Evolutionary conservation across 441 rosid genomes (phyloP).

Genomic region (Jatropha multifida): DNA sequence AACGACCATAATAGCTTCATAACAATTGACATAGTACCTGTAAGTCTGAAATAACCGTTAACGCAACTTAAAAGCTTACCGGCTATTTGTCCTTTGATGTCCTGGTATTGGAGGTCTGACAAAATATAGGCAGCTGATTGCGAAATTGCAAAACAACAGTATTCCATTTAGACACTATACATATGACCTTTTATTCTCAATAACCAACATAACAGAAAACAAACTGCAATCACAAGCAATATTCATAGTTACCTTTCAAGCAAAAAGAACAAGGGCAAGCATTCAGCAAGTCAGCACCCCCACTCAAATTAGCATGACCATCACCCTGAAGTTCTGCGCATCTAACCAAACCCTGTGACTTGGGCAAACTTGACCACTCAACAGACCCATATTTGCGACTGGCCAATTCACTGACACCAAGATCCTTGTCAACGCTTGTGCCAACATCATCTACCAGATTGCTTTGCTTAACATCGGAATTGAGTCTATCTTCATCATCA

Average conservation of each 20-base stretch:
- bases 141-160: slow-evolving; percentile 20
- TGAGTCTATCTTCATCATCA: slow-evolving; percentile 31
- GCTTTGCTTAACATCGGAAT: slow-evolving; percentile 28
- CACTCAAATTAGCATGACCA: slow-evolving; percentile 34
- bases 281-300: slow-evolving; percentile 47
- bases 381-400: slow-evolving; percentile 32
- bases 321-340: slow-evolving; percentile 41
- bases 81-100: slow-evolving; percentile 74
- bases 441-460: slow-evolving; percentile 23
- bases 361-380: slow-evolving; percentile 47
- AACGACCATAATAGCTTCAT: neutral
- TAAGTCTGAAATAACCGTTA: slow-evolving; percentile 8
- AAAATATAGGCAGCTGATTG: slow-evolving; percentile 84
- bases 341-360: slow-evolving; percentile 45
- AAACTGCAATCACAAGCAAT: slow-evolving; percentile 4
- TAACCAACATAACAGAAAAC: slow-evolving; percentile 8
- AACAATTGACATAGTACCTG: neutral
- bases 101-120: slow-evolving; percentile 96
- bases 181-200: slow-evolving; percentile 7
- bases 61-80: slow-evolving; percentile 42
- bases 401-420: slow-evolving; percentile 29
- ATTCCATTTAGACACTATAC: slow-evolving; percentile 11
- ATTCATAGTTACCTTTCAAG: slow-evolving; percentile 57
- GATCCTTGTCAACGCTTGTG: slow-evolving; percentile 33
- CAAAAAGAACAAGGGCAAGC: slow-evolving; percentile 87